Evolutionary conservation across 352 stramenopile species (phyloP).

Genomic region (Phytophthora melonis): DNA sequence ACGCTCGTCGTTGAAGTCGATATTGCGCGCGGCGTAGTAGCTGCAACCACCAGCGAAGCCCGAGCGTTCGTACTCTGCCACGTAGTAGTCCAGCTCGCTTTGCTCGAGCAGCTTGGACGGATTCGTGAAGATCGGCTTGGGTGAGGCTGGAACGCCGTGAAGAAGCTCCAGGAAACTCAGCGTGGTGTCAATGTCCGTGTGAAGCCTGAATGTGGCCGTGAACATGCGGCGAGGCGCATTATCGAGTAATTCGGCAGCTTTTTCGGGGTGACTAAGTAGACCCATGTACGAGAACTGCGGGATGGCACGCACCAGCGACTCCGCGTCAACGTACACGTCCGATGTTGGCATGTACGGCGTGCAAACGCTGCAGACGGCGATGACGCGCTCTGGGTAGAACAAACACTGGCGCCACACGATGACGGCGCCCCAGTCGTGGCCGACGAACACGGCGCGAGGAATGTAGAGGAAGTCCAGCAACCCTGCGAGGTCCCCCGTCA

Average conservation of each 20-base stretch:
- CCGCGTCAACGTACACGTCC: conserved; percentile 51
- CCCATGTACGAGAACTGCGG: conserved; percentile 76
- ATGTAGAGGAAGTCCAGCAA: conserved; percentile 68
- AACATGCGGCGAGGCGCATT: conserved; percentile 54
- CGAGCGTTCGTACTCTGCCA: conserved; percentile 52
- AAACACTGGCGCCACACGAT: conserved; percentile 72
- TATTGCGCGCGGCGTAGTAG: conserved; percentile 63
- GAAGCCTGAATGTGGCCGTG: conserved; percentile 56
- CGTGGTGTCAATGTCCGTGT: conserved; percentile 39
- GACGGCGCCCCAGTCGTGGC: conserved; percentile 72
- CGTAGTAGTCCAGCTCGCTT: conserved; percentile 70
- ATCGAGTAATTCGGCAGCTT: conserved; percentile 51
- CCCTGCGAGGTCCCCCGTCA: conserved; percentile 50
- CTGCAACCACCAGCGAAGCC: conserved; percentile 65
- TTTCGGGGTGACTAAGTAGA: conserved; percentile 48
- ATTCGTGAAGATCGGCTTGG: conserved; percentile 46
- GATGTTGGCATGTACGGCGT: conserved; percentile 67
- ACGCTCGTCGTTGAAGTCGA: conserved; percentile 63
- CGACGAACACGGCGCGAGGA: conserved; percentile 70
- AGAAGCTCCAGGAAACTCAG: conserved; percentile 38
- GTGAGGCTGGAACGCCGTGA: conserved; percentile 37
- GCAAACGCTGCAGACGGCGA: conserved; percentile 61
- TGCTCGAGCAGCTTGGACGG: conserved; percentile 54
- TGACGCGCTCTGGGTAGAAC: conserved; percentile 63
- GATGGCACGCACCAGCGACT: conserved; percentile 50